Evolutionary conservation across 73 alveolate species (phyloP), one percentile per base, ranked within the genome.

Genomic region (Diophrys sp.): DNA sequence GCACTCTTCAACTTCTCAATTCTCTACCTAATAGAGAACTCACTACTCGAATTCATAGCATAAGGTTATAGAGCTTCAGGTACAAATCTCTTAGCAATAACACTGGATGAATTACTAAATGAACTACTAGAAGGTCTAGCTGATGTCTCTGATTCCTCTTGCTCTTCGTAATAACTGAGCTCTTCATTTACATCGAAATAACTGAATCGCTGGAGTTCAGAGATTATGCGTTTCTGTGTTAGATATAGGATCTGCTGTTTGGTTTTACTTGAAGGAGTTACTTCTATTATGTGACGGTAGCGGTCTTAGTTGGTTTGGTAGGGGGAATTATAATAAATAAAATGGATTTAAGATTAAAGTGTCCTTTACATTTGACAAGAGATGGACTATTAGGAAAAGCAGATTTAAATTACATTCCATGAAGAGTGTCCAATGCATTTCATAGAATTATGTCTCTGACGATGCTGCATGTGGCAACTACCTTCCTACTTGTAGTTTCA

Each of bases 81-180:
- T 44, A 44, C 62, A 18, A 44, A 44, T 44, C 62, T 44, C 18
- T 44, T 44, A 11, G 62, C 62, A 11, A 44, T 44, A 44, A 44
- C 62, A 44, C n/a, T 44, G 62, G 62, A 11, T 11, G 62, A 44
- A 18, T 11, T 11, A 11, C 18, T 11, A 44, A 18, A 44, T 5
- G 62, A 44, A 18, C 62, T 44, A 44, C 62, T 44, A 44, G n/a
- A n/a, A n/a, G 62, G 62, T 44, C 62, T 44, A 11, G 62, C 62
- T 11, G 62, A 44, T 18, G 62, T 44, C 62, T 44, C 62, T 44
- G 62, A 44, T 44, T 44, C 62, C 62, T 44, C 62, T 44, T 44
- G 18, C 62, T 44, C 62, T 18, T 44, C 62, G 18, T 44, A 44
- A 44, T 44, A 44, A 44, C 62, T 44, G n/a, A 5, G 5, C 62